Conservation (phyloP, 176 grass and related monocot genomes). For the Alloteropsis semialata region DNA sequence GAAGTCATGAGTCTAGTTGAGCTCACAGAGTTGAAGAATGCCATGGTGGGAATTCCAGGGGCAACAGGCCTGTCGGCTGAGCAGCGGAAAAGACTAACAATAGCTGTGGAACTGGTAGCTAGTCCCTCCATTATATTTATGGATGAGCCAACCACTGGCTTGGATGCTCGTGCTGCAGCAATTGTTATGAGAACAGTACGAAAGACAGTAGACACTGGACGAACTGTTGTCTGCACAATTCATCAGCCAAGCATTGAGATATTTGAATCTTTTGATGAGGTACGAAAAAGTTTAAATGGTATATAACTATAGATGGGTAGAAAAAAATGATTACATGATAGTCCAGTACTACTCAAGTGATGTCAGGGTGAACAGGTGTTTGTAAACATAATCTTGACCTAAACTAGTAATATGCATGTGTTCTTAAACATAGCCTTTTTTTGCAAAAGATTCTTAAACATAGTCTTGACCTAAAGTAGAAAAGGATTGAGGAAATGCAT, state of each 20-base stretch:
- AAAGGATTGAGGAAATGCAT: background rate
- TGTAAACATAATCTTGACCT: too few species aligned
- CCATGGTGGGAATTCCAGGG: conserved; percentile 70
- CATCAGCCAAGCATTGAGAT: conserved; percentile 95
- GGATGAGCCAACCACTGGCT: conserved; percentile 86
- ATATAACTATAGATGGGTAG: background rate
- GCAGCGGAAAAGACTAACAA: conserved; percentile 87
- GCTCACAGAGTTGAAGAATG: conserved; percentile 67
- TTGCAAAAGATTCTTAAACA: too few species aligned
- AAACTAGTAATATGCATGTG: conserved; percentile 2
- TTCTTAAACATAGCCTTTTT: too few species aligned
- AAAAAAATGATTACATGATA: conserved; percentile 3
- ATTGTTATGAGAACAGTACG: conserved; percentile 94
- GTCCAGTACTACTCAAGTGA: background rate
- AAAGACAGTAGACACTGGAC: conserved; percentile 93
- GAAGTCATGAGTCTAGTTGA: conserved; percentile 92
- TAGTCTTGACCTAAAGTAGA: background rate
- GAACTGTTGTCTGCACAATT: conserved; percentile 91
- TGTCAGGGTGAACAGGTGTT: conserved; percentile 8
- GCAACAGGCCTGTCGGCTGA: conserved; percentile 73
- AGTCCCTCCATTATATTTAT: conserved; percentile 96
- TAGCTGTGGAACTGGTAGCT: conserved; percentile 85
- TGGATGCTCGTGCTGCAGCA: conserved; percentile 88
- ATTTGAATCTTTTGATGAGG: conserved; percentile 99
- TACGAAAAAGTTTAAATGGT: conserved; percentile 24